Evolutionary conservation across 2,329 filamentous ascomycete genomes (phyloP).

Genomic region (Arthrobotrys sinensis): DNA sequence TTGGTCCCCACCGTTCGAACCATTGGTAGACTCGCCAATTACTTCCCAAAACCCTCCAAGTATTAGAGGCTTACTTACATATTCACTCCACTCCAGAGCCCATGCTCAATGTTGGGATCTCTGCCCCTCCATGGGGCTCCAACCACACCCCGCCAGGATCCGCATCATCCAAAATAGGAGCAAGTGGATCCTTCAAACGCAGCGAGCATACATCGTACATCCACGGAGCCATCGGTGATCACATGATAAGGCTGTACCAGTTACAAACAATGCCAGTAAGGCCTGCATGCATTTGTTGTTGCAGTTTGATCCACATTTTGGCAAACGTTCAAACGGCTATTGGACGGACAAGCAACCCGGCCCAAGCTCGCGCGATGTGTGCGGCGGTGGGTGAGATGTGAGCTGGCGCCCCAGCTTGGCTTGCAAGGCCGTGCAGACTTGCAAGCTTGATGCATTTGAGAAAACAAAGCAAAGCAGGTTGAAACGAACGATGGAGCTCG

Average conservation of each 20-base stretch:
- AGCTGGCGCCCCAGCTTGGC: constrained; percentile 21
- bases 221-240: neutral
- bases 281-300: constrained; percentile 7
- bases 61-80: constrained; percentile 15
- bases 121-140: neutral
- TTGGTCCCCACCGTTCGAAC: neutral
- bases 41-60: neutral
- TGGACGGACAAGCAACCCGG: neutral
- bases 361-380: constrained; percentile 17
- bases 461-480: constrained; percentile 31
- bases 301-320: constrained; percentile 7
- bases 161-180: constrained; percentile 16
- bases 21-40: constrained; percentile 9
- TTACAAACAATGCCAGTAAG: neutral
- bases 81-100: neutral
- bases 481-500: constrained; percentile 10
- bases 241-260: constrained; percentile 26
- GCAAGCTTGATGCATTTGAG: constrained; percentile 28
- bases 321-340: neutral
- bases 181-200: constrained; percentile 17
- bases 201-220: neutral
- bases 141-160: constrained; percentile 11
- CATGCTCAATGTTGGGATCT: constrained; percentile 9
- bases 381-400: constrained; percentile 29
- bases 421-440: constrained; percentile 22